These are phyloP conservation scores for Lolium perenne DNA, from an alignment of 176 grass and related monocot genomes.

Conservation along the genomic window DNA sequence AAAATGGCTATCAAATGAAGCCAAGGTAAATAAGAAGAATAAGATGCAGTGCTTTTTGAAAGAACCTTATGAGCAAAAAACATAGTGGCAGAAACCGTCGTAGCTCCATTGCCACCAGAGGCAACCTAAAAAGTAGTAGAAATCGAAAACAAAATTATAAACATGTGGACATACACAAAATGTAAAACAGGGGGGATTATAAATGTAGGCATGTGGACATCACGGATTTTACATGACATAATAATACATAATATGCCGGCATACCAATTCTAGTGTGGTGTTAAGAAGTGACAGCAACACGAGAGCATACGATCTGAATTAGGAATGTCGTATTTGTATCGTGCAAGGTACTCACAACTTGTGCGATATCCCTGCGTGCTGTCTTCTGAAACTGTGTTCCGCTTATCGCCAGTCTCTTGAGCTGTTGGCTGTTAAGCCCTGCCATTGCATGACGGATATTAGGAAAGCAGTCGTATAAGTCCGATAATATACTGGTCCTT, in stretches of 20 bases:
- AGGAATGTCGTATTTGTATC: background rate
- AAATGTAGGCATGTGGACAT: background rate
- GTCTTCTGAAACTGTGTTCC: conserved; percentile 82
- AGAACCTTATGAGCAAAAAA: conserved; percentile 90
- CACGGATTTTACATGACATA: background rate
- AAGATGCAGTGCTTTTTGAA: background rate
- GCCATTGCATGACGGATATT: background rate
- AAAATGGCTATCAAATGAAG: conserved; percentile 12
- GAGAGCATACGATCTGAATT: background rate
- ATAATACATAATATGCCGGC: conserved; percentile 2
- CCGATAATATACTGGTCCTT: too few relatives aligned
- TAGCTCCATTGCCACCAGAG: conserved; percentile 76
- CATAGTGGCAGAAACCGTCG: conserved; percentile 94
- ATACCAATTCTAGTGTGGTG: background rate
- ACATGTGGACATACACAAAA: conserved; percentile 14
- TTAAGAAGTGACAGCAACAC: background rate
- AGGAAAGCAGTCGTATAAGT: background rate
- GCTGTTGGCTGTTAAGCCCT: conserved; percentile 75
- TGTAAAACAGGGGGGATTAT: background rate
- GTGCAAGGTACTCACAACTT: conserved; percentile 65
- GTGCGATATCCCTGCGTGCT: conserved; percentile 87
- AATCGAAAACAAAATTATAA: conserved; percentile 15
- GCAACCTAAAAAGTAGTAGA: conserved; percentile 66
- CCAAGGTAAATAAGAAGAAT: background rate
- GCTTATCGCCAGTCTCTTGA: conserved; percentile 79